A percentile compares a stretch with the other conserved stretches of the same genome.
Conservation (phyloP, 345 rosid genomes). For the Acer negundo region DNA sequence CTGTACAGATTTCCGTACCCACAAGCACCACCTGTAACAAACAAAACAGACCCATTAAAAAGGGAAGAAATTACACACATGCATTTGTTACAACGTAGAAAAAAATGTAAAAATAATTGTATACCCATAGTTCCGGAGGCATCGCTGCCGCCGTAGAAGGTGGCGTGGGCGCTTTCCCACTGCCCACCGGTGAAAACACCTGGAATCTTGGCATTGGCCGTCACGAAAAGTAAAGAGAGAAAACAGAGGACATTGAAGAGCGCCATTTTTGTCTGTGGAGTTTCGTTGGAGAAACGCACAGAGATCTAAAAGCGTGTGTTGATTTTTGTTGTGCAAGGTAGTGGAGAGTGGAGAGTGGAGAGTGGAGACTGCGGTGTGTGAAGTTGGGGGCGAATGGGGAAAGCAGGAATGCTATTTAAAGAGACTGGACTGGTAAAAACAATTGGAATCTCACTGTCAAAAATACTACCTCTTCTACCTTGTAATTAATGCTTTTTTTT, state of each 20-base stretch:
- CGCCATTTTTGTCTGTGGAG: constrained; percentile 21
- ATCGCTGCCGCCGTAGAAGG: constrained; percentile 67
- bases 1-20: constrained; percentile 96
- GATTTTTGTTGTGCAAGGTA: constrained; percentile 23
- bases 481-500: neutral
- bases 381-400: constrained; percentile 29
- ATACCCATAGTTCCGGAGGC: constrained; percentile 70
- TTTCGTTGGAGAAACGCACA: neutral
- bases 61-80: too few relatives aligned
- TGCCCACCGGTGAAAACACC: constrained; percentile 40
- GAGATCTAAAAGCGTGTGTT: neutral
- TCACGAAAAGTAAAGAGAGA: constrained; percentile 19
- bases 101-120: neutral
- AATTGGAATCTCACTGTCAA: neutral
- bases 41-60: neutral
- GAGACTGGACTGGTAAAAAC: neutral
- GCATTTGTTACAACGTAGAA: too few relatives aligned
- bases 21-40: constrained; percentile 81
- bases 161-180: constrained; percentile 58
- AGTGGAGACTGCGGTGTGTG: neutral
- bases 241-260: constrained; percentile 12
- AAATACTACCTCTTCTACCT: too few relatives aligned
- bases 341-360: constrained; percentile 18
- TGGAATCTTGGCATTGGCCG: constrained; percentile 36
- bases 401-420: constrained; percentile 41